Conservation (phyloP, 2,329 filamentous ascomycete genomes). For the Fusarium sp. region DNA sequence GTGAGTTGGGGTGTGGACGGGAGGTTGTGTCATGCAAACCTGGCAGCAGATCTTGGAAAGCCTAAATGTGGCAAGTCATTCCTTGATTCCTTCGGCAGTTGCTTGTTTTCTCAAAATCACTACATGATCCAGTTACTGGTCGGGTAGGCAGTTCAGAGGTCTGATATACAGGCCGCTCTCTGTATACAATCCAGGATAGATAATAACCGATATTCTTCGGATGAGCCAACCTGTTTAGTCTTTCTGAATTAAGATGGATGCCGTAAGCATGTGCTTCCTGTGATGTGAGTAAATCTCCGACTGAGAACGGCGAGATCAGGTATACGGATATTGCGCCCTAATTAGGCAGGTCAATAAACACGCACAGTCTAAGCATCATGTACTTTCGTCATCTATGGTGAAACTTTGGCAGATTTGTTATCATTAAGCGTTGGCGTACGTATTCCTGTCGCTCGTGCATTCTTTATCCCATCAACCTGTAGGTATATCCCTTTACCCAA, state of each 20-base stretch:
- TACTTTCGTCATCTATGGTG: background rate
- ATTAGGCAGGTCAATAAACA: background rate
- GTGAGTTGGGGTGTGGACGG: background rate
- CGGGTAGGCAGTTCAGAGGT: background rate
- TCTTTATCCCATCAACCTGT: background rate
- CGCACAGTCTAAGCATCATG: background rate
- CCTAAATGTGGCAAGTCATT: constrained; percentile 1
- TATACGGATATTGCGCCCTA: background rate
- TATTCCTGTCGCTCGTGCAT: background rate
- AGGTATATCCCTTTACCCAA: constrained; percentile 3
- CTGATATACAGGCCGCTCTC: no score
- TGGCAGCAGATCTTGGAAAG: background rate
- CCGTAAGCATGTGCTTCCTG: background rate
- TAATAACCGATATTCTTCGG: background rate
- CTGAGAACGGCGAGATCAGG: background rate
- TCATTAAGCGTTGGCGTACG: constrained; percentile 15
- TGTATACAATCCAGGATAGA: no score
- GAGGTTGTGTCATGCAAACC: constrained; percentile 1
- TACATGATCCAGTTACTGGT: background rate
- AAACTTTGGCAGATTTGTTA: background rate
- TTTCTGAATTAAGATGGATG: background rate
- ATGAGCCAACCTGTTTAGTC: background rate
- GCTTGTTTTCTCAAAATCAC: background rate
- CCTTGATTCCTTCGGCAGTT: background rate
- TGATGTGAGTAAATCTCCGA: background rate